Conservation (phyloP, 108 stramenopile species). For the Schizochytrium sp. region DNA sequence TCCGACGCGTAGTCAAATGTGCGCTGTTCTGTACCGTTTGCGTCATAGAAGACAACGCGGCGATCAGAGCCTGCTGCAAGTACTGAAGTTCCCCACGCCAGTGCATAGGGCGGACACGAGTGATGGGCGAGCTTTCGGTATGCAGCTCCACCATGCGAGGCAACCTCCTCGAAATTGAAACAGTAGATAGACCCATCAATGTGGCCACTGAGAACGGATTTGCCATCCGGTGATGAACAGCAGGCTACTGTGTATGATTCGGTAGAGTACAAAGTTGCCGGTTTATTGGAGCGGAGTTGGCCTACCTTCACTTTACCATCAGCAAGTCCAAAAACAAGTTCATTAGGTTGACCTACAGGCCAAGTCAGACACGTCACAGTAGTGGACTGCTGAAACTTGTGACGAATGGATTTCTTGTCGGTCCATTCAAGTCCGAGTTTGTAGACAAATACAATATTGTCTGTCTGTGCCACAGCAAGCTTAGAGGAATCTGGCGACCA, state of each 20-base stretch:
- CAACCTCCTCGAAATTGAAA: slow-evolving; percentile 71
- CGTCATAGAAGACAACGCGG: slow-evolving; percentile 75
- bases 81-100: slow-evolving; percentile 75
- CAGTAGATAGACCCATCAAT: slow-evolving; percentile 77
- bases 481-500: slow-evolving; percentile 77
- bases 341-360: slow-evolving; percentile 70
- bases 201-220: slow-evolving; percentile 74
- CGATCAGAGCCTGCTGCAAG: slow-evolving; percentile 77
- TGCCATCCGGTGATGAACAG: slow-evolving; percentile 71
- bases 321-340: slow-evolving; percentile 78
- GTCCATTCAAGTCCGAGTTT: slow-evolving; percentile 76
- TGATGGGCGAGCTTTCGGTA: slow-evolving; percentile 69
- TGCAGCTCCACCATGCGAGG: slow-evolving; percentile 58
- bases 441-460: slow-evolving; percentile 83
- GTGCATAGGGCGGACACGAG: slow-evolving; percentile 71
- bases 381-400: slow-evolving; percentile 74
- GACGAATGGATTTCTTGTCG: slow-evolving; percentile 79
- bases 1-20: slow-evolving; percentile 73
- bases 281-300: slow-evolving; percentile 76
- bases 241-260: slow-evolving; percentile 71
- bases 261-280: slow-evolving; percentile 71
- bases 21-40: slow-evolving; percentile 69
- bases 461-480: slow-evolving; percentile 80
- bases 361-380: slow-evolving; percentile 76
- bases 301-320: slow-evolving; percentile 79